Percentiles rank a stretch among this genome's conserved stretches.
Evolutionary conservation across 1,139 yeast species (phyloP).

Genomic region (Taphrina betulina): DNA sequence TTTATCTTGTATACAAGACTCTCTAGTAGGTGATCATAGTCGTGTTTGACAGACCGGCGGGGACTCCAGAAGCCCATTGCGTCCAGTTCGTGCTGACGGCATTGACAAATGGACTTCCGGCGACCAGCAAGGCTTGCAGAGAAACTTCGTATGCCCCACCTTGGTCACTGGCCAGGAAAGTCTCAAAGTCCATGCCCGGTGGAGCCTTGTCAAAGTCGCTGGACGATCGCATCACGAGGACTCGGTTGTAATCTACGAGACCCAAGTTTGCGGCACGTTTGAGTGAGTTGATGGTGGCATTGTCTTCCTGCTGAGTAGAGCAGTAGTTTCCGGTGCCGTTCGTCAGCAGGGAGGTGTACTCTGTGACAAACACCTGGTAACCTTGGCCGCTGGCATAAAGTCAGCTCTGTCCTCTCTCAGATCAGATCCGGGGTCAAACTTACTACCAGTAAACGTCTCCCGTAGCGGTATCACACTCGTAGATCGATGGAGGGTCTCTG

Average conservation of each 20-base stretch:
- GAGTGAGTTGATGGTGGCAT: conserved; percentile 63
- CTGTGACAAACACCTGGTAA: conserved; percentile 49
- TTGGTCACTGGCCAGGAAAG: neutral
- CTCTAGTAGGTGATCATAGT: conserved; percentile 3
- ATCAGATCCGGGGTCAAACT: too few species aligned
- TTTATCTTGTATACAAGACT: too few species aligned
- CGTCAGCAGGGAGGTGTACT: conserved; percentile 54
- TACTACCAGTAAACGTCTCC: conserved; percentile 65
- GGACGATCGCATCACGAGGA: conserved; percentile 62
- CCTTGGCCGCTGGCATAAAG: conserved; percentile 5
- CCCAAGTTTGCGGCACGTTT: conserved; percentile 58
- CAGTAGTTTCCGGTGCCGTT: conserved; percentile 63
- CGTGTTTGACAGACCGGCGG: conserved; percentile 1
- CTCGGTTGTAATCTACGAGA: conserved; percentile 57
- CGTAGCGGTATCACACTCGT: conserved; percentile 61
- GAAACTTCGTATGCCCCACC: conserved; percentile 11
- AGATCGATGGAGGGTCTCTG: conserved; percentile 51
- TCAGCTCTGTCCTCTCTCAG: too few species aligned
- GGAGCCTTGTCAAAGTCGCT: conserved; percentile 64
- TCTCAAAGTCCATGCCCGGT: conserved; percentile 6
- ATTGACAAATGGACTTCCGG: conserved; percentile 10
- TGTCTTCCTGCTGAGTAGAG: conserved; percentile 67
- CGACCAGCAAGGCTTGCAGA: conserved; percentile 7
- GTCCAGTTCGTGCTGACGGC: conserved; percentile 13
- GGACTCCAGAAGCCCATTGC: conserved; percentile 11